phyloP scores from a whole-genome alignment of 805 yeast genomes.

The Saturnispora serradocipensis region DNA sequence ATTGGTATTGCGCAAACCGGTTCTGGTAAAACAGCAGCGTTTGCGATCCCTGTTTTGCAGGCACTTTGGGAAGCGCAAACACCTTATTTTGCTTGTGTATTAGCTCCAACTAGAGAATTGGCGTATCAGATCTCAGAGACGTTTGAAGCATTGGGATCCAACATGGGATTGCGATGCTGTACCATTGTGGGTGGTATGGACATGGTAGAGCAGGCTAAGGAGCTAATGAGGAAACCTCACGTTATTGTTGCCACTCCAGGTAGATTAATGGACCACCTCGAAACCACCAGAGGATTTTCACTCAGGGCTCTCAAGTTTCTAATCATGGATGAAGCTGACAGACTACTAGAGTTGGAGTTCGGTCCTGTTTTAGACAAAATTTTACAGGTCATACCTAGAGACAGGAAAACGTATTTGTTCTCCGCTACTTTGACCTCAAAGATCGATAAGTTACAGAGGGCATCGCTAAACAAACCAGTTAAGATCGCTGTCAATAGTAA shows the following conservation, averaged over 20 bases:
- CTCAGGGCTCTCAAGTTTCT: slow-evolving; percentile 68
- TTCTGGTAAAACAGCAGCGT: slow-evolving; percentile 97
- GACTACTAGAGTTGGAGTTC: slow-evolving; percentile 91
- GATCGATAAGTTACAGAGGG: slow-evolving; percentile 89
- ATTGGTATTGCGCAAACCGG: slow-evolving; percentile 98
- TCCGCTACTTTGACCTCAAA: slow-evolving; percentile 98
- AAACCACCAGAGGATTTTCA: slow-evolving; percentile 83
- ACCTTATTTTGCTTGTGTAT: slow-evolving; percentile 80
- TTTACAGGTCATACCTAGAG: slow-evolving; percentile 71
- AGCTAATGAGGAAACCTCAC: slow-evolving; percentile 89
- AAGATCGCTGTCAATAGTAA: slow-evolving; percentile 82
- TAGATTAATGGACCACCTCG: slow-evolving; percentile 85
- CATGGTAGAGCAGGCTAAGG: slow-evolving; percentile 95
- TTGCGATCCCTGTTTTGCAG: slow-evolving; percentile 91
- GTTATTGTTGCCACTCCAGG: slow-evolving; percentile 90
- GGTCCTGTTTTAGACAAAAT: slow-evolving; percentile 90
- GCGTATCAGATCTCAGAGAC: slow-evolving; percentile 89
- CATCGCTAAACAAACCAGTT: slow-evolving; percentile 81
- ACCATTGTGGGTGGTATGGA: slow-evolving; percentile 98
- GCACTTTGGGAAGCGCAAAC: slow-evolving; percentile 82
- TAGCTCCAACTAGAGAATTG: slow-evolving; percentile 80
- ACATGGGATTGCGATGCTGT: slow-evolving; percentile 85
- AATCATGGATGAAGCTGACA: slow-evolving; percentile 96
- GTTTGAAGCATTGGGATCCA: slow-evolving; percentile 83
- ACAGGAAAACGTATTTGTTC: slow-evolving; percentile 76